A percentile compares a stretch with the other conserved stretches of the same genome.
Evolutionary conservation across 2,329 filamentous ascomycete species (phyloP).

Genomic region (Stromatinia cepivora): DNA sequence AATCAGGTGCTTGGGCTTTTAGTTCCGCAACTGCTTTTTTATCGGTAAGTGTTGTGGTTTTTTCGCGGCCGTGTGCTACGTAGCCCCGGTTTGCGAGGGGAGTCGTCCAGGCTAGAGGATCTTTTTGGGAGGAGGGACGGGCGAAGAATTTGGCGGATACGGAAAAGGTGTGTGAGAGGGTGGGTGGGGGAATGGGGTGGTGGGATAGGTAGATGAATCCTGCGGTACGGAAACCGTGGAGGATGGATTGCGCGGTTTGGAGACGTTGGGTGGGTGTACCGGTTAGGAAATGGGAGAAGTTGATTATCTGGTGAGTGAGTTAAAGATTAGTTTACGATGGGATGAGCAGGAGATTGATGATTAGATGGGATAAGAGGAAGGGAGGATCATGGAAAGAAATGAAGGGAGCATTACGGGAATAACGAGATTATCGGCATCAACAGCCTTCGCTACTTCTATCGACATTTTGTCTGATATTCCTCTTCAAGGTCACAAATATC

Average conservation of each 20-base stretch:
- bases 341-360: slow-evolving; percentile 14
- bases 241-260: slow-evolving; percentile 68
- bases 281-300: slow-evolving; percentile 72
- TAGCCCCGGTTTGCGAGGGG: slow-evolving; percentile 75
- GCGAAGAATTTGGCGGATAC: slow-evolving; percentile 71
- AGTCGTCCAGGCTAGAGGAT: slow-evolving; percentile 68
- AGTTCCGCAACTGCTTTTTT: slow-evolving; percentile 47
- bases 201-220: slow-evolving; percentile 90
- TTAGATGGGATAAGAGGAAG: slow-evolving; percentile 17
- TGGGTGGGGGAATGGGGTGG: slow-evolving; percentile 64
- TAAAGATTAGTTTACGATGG: neutral
- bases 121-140: slow-evolving; percentile 58
- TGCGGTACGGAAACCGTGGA: slow-evolving; percentile 77
- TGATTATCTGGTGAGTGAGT: slow-evolving; percentile 60
- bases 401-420: slow-evolving; percentile 51
- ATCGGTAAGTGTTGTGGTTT: slow-evolving; percentile 31
- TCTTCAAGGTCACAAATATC: neutral
- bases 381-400: neutral
- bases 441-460: slow-evolving; percentile 35
- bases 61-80: slow-evolving; percentile 48
- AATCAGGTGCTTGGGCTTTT: slow-evolving; percentile 57
- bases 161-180: slow-evolving; percentile 62
- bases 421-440: slow-evolving; percentile 53
- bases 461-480: slow-evolving; percentile 4
- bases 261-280: slow-evolving; percentile 61